These are phyloP conservation scores for Scheffersomyces insectosa DNA, from an alignment of 1,139 yeast genomes.

Conservation along the genomic window DNA sequence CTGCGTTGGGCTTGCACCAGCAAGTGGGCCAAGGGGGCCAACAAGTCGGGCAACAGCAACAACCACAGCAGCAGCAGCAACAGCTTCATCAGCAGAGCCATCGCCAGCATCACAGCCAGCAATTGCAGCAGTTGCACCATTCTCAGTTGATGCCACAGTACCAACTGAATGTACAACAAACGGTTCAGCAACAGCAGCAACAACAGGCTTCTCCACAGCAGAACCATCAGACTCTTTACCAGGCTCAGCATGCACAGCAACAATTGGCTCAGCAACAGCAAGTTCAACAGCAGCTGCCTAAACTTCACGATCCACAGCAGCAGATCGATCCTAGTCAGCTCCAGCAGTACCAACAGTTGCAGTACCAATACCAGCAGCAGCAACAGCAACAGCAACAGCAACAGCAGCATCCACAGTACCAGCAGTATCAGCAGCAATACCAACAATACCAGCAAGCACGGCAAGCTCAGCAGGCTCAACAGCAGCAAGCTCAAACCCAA, in stretches of 20 bases:
- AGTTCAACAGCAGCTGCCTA: slow-evolving; percentile 1
- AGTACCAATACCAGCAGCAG: background rate
- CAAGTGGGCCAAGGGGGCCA: slow-evolving; percentile 4
- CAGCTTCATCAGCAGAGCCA: slow-evolving; percentile 11
- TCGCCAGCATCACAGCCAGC: slow-evolving; percentile 6
- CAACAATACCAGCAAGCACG: slow-evolving; percentile 14
- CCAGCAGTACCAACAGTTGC: too few relatives aligned
- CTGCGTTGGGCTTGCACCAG: slow-evolving; percentile 4
- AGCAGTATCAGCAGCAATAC: slow-evolving; percentile 12
- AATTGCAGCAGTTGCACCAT: slow-evolving; percentile 5
- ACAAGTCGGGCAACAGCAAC: slow-evolving; percentile 6
- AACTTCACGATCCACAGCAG: too few relatives aligned
- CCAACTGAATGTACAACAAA: slow-evolving; percentile 10
- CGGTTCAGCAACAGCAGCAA: slow-evolving; percentile 8
- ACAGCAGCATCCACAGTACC: slow-evolving; percentile 10
- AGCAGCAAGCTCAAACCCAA: slow-evolving; percentile 7
- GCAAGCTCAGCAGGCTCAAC: slow-evolving; percentile 12
- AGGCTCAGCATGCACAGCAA: slow-evolving; percentile 3
- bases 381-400: slow-evolving; percentile 15
- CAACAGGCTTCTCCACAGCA: slow-evolving; percentile 10
- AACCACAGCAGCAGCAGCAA: slow-evolving; percentile 9
- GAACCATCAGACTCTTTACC: slow-evolving; percentile 4
- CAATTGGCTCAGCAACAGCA: slow-evolving; percentile 9
- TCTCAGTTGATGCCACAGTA: slow-evolving; percentile 2
- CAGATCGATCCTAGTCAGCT: too few relatives aligned